Conservation (phyloP, 139 green algal species). For the Axilococcus clingmanii region DNA sequence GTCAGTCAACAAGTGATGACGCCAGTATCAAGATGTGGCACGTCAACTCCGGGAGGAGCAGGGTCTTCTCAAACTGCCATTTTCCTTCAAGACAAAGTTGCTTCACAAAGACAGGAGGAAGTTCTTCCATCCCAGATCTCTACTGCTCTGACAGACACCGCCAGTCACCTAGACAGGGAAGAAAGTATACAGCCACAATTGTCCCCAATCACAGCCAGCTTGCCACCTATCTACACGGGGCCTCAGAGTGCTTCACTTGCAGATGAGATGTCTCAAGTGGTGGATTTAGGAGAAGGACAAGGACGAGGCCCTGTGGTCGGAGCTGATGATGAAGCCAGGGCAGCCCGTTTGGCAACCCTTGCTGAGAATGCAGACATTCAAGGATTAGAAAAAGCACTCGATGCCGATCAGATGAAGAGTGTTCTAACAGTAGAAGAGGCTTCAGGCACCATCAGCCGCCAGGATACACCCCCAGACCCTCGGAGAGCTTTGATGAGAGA, state of each 20-base stretch:
- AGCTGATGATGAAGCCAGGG: constrained; percentile 19
- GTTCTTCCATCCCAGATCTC: no score
- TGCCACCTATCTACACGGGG: no score
- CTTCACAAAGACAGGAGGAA: no score
- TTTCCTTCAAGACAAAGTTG: no score
- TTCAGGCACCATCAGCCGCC: neutral
- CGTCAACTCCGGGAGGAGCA: no score
- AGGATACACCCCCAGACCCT: constrained; percentile 31
- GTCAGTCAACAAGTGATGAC: constrained; percentile 42
- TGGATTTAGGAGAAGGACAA: neutral
- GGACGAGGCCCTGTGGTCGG: neutral
- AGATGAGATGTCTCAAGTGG: neutral
- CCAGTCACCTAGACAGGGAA: no score
- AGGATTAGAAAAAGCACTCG: constrained; percentile 47
- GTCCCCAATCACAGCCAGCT: no score
- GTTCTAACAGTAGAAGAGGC: neutral
- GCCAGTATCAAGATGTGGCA: no score
- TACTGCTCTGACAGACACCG: no score
- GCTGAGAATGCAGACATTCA: constrained; percentile 65
- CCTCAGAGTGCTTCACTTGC: no score
- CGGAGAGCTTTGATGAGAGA: constrained; percentile 35
- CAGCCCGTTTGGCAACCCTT: constrained; percentile 61
- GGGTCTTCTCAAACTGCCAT: no score
- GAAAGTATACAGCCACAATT: no score
- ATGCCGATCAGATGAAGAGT: neutral